Conservation (phyloP, 176 grass and related monocot species). For the Triticum turgidum region DNA sequence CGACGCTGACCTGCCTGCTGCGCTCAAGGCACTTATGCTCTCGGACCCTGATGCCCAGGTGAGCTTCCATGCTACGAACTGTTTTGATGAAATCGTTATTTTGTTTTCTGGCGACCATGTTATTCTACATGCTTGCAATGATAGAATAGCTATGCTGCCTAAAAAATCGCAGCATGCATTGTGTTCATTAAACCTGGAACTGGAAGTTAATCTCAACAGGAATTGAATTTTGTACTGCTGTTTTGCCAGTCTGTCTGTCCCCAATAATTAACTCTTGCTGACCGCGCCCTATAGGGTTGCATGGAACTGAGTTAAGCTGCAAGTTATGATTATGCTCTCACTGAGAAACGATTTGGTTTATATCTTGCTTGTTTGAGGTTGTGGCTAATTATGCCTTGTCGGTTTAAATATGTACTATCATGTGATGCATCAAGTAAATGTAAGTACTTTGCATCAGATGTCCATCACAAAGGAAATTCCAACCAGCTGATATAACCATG, state of each 20-base stretch:
- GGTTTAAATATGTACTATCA: neutral
- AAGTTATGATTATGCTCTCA: neutral
- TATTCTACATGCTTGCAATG: neutral
- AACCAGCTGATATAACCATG: neutral
- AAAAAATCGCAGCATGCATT: neutral
- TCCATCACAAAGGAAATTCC: neutral
- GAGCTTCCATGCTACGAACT: neutral
- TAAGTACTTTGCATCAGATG: neutral
- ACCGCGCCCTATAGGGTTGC: neutral
- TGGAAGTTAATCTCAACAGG: neutral
- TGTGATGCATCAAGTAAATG: neutral
- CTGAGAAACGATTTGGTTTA: neutral
- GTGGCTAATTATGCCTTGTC: neutral
- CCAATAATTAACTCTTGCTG: too few relatives aligned
- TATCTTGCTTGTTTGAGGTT: constrained; percentile 6
- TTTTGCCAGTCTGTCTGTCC: too few relatives aligned
- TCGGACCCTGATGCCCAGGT: constrained; percentile 92
- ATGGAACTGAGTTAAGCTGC: neutral
- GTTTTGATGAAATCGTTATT: neutral
- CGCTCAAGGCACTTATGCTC: constrained; percentile 90
- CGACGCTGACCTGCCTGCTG: constrained; percentile 82
- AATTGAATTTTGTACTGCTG: neutral
- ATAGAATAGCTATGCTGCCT: neutral
- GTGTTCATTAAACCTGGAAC: constrained; percentile 19
- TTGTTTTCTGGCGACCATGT: neutral